Conservation (phyloP, 2,329 filamentous ascomycete species). For the Colletotrichum godetiae region DNA sequence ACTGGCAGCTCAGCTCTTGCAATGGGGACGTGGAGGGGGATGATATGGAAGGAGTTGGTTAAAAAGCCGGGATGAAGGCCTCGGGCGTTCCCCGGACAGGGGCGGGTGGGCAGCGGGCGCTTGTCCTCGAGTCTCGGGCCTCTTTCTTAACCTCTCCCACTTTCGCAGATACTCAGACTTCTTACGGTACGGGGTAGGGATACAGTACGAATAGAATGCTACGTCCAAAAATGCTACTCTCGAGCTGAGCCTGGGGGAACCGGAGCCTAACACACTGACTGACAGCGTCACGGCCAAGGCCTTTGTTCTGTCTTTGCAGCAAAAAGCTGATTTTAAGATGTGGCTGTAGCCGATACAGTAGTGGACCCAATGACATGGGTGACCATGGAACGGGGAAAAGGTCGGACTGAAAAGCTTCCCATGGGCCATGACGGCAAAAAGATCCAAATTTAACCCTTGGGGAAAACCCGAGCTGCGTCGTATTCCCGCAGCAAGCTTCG, state of each 20-base stretch:
- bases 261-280: background rate
- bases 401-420: background rate
- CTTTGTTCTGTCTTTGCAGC: background rate
- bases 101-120: background rate
- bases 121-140: background rate
- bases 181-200: too few species aligned
- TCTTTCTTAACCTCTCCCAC: background rate
- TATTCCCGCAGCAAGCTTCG: background rate
- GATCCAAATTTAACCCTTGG: conserved; percentile 15
- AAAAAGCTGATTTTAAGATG: conserved; percentile 22
- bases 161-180: background rate
- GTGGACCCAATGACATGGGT: conserved; percentile 27
- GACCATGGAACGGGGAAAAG: conserved; percentile 11
- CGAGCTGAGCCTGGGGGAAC: background rate
- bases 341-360: conserved; percentile 30
- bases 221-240: background rate
- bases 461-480: background rate
- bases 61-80: conserved; percentile 16
- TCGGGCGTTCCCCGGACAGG: conserved; percentile 33
- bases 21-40: background rate
- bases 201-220: too few species aligned
- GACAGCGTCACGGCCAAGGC: background rate
- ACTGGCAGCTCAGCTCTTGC: too few species aligned
- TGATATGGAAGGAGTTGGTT: background rate
- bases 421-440: background rate